A percentile compares a stretch with the other conserved stretches of the same genome.
phyloP scores from a whole-genome alignment of 1,139 yeast species.

The Kodamaea arcana region DNA sequence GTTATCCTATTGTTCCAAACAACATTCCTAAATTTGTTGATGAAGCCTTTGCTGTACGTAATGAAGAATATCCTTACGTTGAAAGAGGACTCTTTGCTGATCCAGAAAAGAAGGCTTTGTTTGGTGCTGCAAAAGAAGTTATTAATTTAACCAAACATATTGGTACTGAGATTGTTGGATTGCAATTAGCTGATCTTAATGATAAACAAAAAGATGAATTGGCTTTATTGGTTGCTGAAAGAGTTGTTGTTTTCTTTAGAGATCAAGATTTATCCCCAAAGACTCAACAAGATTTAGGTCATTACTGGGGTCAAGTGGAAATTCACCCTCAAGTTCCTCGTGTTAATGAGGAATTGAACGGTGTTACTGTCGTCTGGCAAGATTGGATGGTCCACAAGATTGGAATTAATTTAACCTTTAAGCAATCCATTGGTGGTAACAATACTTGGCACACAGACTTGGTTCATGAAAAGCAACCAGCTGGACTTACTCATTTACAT shows the following conservation, averaged over 20 bases:
- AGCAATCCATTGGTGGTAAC: constrained; percentile 26
- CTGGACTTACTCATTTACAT: constrained; percentile 47
- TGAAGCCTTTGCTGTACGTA: constrained; percentile 14
- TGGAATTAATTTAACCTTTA: constrained; percentile 26
- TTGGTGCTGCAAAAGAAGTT: constrained; percentile 17
- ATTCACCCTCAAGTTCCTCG: constrained; percentile 39
- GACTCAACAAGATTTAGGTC: constrained; percentile 43
- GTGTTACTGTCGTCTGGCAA: constrained; percentile 53
- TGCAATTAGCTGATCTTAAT: constrained; percentile 18
- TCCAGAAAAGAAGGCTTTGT: constrained; percentile 18
- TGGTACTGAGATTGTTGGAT: constrained; percentile 18
- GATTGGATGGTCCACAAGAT: constrained; percentile 29
- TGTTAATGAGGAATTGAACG: constrained; percentile 19
- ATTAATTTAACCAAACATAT: constrained; percentile 16
- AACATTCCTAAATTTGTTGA: constrained; percentile 15
- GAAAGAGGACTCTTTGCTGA: constrained; percentile 17
- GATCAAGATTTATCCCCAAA: constrained; percentile 42
- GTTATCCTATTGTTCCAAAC: constrained; percentile 14
- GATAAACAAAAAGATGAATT: constrained; percentile 34
- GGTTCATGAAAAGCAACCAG: constrained; percentile 45
- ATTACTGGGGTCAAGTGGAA: constrained; percentile 43
- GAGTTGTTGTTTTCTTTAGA: constrained; percentile 42
- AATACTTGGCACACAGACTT: constrained; percentile 44
- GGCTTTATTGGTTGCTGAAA: constrained; percentile 40
- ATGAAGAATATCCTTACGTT: constrained; percentile 14